Percentiles rank a stretch among this genome's conserved stretches.
Conservation (phyloP, 192 early-diverging fungal genomes). For the Podila verticillata region DNA sequence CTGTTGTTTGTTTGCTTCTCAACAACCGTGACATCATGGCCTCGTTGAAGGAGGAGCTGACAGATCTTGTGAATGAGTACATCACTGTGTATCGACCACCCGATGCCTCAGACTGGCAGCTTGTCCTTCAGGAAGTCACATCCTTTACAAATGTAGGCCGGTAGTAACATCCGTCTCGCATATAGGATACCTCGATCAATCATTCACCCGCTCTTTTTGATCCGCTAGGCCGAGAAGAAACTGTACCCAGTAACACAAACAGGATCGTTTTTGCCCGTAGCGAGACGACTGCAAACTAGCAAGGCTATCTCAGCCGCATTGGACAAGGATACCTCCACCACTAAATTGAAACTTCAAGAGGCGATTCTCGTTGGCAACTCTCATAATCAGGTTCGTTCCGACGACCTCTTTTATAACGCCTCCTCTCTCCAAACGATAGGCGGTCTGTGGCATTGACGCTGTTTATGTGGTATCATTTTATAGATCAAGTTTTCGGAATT, state of each 20-base stretch:
- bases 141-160: slow-evolving; percentile 82
- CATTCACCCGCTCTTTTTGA: background rate
- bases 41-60: slow-evolving; percentile 86
- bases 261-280: slow-evolving; percentile 58
- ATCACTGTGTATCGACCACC: slow-evolving; percentile 84
- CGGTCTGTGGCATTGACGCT: background rate
- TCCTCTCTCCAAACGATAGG: no score
- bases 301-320: slow-evolving; percentile 45
- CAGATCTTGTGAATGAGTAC: slow-evolving; percentile 88
- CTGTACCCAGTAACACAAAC: slow-evolving; percentile 68
- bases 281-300: slow-evolving; percentile 63
- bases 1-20: slow-evolving; percentile 90
- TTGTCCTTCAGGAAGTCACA: slow-evolving; percentile 79
- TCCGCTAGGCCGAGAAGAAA: slow-evolving; percentile 79
- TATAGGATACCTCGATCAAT: background rate
- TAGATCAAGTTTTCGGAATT: slow-evolving; percentile 96
- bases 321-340: slow-evolving; percentile 66
- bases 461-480: background rate
- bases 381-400: slow-evolving; percentile 72
- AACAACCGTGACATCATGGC: slow-evolving; percentile 85
- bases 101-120: slow-evolving; percentile 92
- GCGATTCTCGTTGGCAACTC: slow-evolving; percentile 96
- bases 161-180: background rate
- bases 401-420: background rate
- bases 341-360: slow-evolving; percentile 84